Evolutionary conservation across 2,329 filamentous ascomycete species (phyloP), one percentile per base, ranked within the genome.

Genomic region (Stagonosporopsis vannaccii): DNA sequence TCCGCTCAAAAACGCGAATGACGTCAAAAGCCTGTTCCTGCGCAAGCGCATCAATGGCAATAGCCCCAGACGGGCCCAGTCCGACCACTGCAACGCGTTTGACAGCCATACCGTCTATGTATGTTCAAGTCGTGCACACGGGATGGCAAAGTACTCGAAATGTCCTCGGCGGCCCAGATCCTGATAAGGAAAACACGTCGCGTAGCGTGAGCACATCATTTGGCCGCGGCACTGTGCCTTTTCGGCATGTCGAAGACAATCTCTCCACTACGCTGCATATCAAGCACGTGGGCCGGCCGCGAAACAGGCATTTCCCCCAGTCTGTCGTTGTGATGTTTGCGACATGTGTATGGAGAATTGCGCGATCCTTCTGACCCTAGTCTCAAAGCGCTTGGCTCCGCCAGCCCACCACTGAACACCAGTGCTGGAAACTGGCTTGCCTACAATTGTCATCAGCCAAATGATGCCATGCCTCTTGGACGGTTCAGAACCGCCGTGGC

Each of bases 1-100:
- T 80, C 25, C 86, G 77, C 67, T 89, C 86, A 66, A 88, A 89
- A 0, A 88, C 84, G 6, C 84, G 80, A 51, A 88, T 84, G 2
- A 77, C 70, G 55, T 87, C 82, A 63, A 88, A 88, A 0, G 75
- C 67, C 58, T 84, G 78, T 67, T 89, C 86, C 66, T 85, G 80
- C 23, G 79, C 80, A 26, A 88, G 71, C 4, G 86, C 85, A 75
- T 88, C 85, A 3, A 86, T 81, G 0, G 85, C 74, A 52, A 87
- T 87, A 12, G 83, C 83, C 2, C 86, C 86, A 3, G 83, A 79
- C 6, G 86, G 86, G 6, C 86, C 86, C 2, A 84, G 80, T 6
- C 86, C 86, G 62, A 88, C 85, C 6, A 88, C 80, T 17, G 85
- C 86, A 12, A 88, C 81, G 13, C 79, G 61, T 45, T 67, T 69